phyloP scores from a whole-genome alignment of 345 rosid species.

The Ricinus communis region DNA sequence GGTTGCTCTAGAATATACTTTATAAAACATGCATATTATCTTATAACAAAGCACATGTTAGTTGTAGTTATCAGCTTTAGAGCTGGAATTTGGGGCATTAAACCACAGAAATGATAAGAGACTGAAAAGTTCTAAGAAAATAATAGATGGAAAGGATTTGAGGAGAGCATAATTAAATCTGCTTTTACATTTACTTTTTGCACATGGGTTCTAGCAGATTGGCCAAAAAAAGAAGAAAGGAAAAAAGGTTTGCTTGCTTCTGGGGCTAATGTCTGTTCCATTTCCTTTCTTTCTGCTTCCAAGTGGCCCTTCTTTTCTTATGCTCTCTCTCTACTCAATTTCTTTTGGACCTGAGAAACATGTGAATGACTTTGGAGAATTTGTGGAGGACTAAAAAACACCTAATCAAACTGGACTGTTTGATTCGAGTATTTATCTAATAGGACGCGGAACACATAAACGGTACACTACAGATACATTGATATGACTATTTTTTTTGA shows the following conservation, averaged over 20 bases:
- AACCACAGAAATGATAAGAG: neutral
- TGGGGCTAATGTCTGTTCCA: conserved; percentile 34
- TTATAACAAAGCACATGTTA: conserved; percentile 6
- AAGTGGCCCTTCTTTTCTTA: neutral
- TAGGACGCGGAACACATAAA: too few relatives aligned
- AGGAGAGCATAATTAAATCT: conserved; percentile 11
- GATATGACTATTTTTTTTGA: too few relatives aligned
- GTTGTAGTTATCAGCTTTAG: conserved; percentile 4
- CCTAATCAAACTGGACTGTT: neutral
- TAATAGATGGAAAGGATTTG: too few relatives aligned
- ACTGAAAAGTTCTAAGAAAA: neutral
- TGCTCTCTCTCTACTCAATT: neutral
- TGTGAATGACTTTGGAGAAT: conserved; percentile 5
- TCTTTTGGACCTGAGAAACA: conserved; percentile 17
- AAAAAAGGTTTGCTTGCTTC: conserved; percentile 46
- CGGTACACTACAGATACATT: too few relatives aligned
- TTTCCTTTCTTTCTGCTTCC: conserved; percentile 34
- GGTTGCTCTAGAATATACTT: neutral
- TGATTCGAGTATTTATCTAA: neutral
- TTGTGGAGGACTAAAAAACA: neutral
- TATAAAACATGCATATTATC: conserved; percentile 3
- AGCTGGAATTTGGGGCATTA: conserved; percentile 12
- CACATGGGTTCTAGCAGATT: conserved; percentile 47
- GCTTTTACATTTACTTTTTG: conserved; percentile 39
- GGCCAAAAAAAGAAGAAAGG: too few relatives aligned